These are phyloP conservation scores for Trichoderma gracile DNA, from an alignment of 2,329 filamentous ascomycete species.

Conservation along the genomic window DNA sequence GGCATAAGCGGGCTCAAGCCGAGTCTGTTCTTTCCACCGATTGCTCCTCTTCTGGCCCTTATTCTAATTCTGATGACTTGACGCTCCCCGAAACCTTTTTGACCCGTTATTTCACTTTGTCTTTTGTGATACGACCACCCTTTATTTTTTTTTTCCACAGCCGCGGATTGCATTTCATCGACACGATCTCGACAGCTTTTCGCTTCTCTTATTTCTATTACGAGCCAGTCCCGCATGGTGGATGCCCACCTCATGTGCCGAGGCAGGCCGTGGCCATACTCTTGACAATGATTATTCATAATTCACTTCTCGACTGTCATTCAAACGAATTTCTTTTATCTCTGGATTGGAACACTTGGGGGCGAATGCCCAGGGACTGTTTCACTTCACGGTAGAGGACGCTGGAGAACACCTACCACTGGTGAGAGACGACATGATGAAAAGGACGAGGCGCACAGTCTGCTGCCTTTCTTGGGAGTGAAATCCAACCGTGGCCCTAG, in stretches of 20 bases:
- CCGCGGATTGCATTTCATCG: constrained; percentile 36
- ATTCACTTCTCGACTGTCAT: constrained; percentile 46
- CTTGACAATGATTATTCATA: constrained; percentile 37
- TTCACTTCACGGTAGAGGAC: constrained; percentile 15
- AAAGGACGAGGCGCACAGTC: constrained; percentile 6
- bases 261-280: constrained; percentile 27
- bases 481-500: constrained; percentile 11
- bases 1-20: constrained; percentile 30
- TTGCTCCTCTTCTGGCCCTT: constrained; percentile 31
- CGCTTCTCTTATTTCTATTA: constrained; percentile 15
- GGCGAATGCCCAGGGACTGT: constrained; percentile 11
- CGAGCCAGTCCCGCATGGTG: background rate
- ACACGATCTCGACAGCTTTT: constrained; percentile 26
- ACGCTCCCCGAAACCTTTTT: constrained; percentile 39
- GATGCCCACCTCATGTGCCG: constrained; percentile 27
- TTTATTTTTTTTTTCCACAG: constrained; percentile 36
- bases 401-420: constrained; percentile 7
- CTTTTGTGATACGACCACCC: constrained; percentile 41
- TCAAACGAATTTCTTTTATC: constrained; percentile 37
- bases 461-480: constrained; percentile 22
- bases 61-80: constrained; percentile 39
- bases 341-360: constrained; percentile 33
- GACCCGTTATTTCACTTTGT: constrained; percentile 26
- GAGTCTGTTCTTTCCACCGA: constrained; percentile 28
- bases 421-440: constrained; percentile 4